Conservation (phyloP, 2,329 filamentous ascomycete species). For the Curvularia lunata region DNA sequence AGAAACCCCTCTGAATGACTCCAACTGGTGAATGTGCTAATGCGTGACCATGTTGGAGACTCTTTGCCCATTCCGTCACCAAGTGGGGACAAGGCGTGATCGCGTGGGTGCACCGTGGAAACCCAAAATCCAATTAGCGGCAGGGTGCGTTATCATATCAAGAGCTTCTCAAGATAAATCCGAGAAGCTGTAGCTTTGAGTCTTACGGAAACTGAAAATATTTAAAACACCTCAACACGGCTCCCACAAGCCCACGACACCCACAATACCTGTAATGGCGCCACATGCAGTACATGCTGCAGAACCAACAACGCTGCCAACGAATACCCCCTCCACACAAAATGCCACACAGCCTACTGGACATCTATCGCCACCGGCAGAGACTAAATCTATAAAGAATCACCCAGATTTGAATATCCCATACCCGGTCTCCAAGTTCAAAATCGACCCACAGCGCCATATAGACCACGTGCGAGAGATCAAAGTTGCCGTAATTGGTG, state of each 20-base stretch:
- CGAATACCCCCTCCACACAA: constrained; percentile 26
- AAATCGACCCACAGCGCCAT: constrained; percentile 34
- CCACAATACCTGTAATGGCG: constrained; percentile 22
- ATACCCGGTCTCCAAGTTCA: constrained; percentile 37
- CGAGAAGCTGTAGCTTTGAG: background rate
- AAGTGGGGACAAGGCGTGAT: constrained; percentile 45
- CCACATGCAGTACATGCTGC: constrained; percentile 17
- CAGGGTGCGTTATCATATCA: background rate
- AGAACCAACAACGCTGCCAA: constrained; percentile 21
- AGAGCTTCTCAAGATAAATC: background rate
- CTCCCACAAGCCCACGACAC: background rate
- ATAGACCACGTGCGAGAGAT: constrained; percentile 43
- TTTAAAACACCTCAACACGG: background rate
- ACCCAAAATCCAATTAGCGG: constrained; percentile 16
- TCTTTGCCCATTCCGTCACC: constrained; percentile 31
- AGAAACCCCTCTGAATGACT: background rate
- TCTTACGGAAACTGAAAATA: background rate
- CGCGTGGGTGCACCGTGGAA: constrained; percentile 14
- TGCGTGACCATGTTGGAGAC: background rate
- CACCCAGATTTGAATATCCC: constrained; percentile 23
- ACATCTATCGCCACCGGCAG: constrained; percentile 30
- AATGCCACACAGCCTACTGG: constrained; percentile 37
- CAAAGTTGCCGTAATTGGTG: constrained; percentile 67
- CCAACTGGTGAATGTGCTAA: background rate
- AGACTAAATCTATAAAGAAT: constrained; percentile 24